Percentiles rank a stretch among this genome's conserved stretches.
These are phyloP conservation scores for Melampsora americana DNA, from an alignment of 1,284 basidiomycete genomes.

Conservation along the genomic window DNA sequence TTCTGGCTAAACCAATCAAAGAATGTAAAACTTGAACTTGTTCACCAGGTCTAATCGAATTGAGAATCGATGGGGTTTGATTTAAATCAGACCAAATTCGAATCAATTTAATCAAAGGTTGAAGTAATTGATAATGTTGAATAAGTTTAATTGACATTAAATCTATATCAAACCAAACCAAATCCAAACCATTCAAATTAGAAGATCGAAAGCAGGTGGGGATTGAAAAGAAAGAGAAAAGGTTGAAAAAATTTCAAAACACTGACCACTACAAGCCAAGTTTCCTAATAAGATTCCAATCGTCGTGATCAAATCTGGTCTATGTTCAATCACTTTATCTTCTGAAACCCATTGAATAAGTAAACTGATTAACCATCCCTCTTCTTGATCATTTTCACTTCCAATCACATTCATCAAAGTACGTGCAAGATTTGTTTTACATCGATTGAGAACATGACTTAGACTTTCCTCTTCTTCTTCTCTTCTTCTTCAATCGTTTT, in stretches of 20 bases:
- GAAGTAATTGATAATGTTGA: constrained; percentile 24
- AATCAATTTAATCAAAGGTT: constrained; percentile 3
- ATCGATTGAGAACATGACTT: not conserved
- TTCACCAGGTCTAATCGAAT: constrained; percentile 34
- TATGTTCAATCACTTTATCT: not conserved
- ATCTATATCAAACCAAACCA: constrained; percentile 31
- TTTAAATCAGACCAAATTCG: constrained; percentile 7
- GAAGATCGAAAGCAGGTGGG: too few species aligned
- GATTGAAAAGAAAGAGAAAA: not conserved
- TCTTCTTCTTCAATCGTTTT: not conserved
- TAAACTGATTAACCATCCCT: not conserved
- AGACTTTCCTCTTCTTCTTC: constrained; percentile 2
- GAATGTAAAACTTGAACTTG: constrained; percentile 41
- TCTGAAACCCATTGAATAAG: constrained; percentile 21
- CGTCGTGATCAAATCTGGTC: constrained; percentile 35
- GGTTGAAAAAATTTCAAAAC: not conserved
- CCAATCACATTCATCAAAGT: constrained; percentile 21
- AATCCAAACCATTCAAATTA: too few species aligned
- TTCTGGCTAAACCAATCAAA: constrained; percentile 35
- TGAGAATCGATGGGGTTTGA: constrained; percentile 17
- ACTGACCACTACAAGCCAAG: constrained; percentile 37
- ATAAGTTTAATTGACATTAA: constrained; percentile 18
- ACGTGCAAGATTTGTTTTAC: constrained; percentile 20
- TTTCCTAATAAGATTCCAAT: constrained; percentile 39
- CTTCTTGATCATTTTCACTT: not conserved